phyloP scores from a whole-genome alignment of 1,284 basidiomycete species.

The Chalciporus sp. region DNA sequence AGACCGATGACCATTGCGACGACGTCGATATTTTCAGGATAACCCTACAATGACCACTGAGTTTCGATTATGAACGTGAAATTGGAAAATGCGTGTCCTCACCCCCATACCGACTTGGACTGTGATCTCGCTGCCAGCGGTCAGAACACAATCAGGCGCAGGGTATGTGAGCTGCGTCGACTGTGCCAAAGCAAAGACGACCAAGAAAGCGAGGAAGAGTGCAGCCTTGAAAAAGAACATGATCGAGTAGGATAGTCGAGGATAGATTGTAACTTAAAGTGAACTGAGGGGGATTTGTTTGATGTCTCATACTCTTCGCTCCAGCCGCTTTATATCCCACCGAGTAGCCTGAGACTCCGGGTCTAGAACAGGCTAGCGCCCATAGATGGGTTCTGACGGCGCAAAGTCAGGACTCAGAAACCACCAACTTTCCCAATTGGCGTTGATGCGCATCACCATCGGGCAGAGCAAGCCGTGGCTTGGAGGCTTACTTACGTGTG shows the following conservation, averaged over 20 bases:
- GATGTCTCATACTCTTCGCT: background rate
- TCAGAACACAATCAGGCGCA: slow-evolving; percentile 9
- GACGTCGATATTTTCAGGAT: slow-evolving; percentile 25
- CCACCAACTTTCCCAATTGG: background rate
- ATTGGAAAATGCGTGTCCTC: background rate
- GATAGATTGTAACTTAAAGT: background rate
- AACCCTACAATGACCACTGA: slow-evolving; percentile 14
- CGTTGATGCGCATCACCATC: background rate
- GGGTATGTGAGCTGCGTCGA: slow-evolving; percentile 15
- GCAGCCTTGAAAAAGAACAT: slow-evolving; percentile 21
- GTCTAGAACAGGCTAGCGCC: background rate
- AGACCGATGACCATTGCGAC: slow-evolving; percentile 31
- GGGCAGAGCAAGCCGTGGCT: background rate
- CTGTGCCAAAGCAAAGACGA: slow-evolving; percentile 22
- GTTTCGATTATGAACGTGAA: background rate
- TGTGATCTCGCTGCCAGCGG: slow-evolving; percentile 8
- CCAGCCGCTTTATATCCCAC: slow-evolving; percentile 21
- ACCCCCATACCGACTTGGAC: slow-evolving; percentile 29
- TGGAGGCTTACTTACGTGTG: background rate
- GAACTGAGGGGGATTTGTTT: background rate
- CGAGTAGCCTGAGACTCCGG: background rate
- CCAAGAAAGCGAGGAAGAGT: slow-evolving; percentile 17
- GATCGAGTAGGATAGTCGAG: background rate
- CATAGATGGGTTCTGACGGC: background rate
- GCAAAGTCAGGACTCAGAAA: background rate